Base-by-base conservation (phyloP, 2,329 filamentous ascomycete genomes). In the Simplicillium aogashimaense region DNA sequence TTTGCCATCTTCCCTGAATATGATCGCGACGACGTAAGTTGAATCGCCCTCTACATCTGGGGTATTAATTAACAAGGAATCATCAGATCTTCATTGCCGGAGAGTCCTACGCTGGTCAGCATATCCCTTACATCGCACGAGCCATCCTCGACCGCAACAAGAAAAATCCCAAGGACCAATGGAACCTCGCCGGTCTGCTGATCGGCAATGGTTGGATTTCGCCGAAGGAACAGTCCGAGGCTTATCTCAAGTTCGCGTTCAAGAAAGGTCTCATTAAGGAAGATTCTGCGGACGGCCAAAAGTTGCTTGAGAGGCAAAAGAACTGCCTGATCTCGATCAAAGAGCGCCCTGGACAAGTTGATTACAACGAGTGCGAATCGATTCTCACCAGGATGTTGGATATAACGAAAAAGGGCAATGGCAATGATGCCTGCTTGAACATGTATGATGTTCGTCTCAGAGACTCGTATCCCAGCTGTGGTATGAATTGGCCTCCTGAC, bases 201-300 rank as follows among this genome's bases (percentile, higher is more conserved):
- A 97, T 99, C 45, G 94, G 94, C 40, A 99, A 98, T 57, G 92
- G 90, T 31, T 99, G 94, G 92, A 90, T 98, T 39, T 85, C 89
- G 2, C 89, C 90, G 1, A 67, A 69, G 7, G 86, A 95, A 37
- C 92, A 99, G 58, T 98, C 97, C 59, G 80, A 83, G 25, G 72
- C 90, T 0, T 95, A 95, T 56, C 67, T 95, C 9, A 74, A 81
- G 25, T 97, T 78, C 53, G 82, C 85, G 34, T 87, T 92, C 58
- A 74, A 89, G 44, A 78, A 80, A 53, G 81, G 78, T 9, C 60
- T 98, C 15, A 62, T 97, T 31, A 56, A 80, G 48, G 76, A 79
- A 51, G 83, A 75, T 18, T 83, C 77, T 3, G 71, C 81, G 4
- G 55, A 66, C 8, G 79, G 80, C 28, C 72, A 76, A 48, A 67